A percentile compares a stretch with the other conserved stretches of the same genome.
phyloP scores from a whole-genome alignment of 257 asterid genomes.

The Apocynum venetum region DNA sequence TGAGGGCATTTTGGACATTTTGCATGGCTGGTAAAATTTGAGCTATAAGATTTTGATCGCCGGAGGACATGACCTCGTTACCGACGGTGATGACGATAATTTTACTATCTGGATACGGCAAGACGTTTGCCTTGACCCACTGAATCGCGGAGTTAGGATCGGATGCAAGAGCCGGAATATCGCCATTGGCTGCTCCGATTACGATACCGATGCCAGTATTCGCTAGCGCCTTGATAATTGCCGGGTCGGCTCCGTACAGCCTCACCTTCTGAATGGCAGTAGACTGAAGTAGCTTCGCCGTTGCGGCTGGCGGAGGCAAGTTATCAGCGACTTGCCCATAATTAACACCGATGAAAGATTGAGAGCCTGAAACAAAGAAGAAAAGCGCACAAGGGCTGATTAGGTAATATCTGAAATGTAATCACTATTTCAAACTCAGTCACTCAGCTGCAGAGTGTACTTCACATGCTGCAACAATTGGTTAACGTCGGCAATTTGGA shows the following conservation, averaged over 20 bases:
- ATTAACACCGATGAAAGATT: conserved; percentile 82
- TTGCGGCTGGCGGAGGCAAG: conserved; percentile 80
- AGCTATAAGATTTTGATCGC: conserved; percentile 57
- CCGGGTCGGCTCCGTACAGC: conserved; percentile 88
- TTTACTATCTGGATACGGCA: conserved; percentile 79
- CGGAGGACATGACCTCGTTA: conserved; percentile 71
- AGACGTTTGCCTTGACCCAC: conserved; percentile 72
- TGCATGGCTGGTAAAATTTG: conserved; percentile 90
- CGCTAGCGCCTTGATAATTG: conserved; percentile 69
- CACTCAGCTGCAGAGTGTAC: background rate
- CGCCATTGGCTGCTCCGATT: conserved; percentile 92
- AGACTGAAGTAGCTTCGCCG: conserved; percentile 71
- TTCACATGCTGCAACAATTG: background rate
- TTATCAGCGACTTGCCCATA: conserved; percentile 91
- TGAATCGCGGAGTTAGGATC: conserved; percentile 86
- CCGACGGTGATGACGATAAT: conserved; percentile 77
- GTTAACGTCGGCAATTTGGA: background rate
- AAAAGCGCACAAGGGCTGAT: background rate
- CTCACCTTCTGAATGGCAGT: conserved; percentile 85
- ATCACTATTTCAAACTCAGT: too few species aligned
- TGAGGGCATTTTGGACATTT: conserved; percentile 97
- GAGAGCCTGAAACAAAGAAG: conserved; percentile 40
- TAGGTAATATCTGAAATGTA: background rate
- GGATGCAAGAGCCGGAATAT: conserved; percentile 78
- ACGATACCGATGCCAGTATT: conserved; percentile 76